Conservation (phyloP, 1,139 yeast species). For the Suhomyces wounanorum region DNA sequence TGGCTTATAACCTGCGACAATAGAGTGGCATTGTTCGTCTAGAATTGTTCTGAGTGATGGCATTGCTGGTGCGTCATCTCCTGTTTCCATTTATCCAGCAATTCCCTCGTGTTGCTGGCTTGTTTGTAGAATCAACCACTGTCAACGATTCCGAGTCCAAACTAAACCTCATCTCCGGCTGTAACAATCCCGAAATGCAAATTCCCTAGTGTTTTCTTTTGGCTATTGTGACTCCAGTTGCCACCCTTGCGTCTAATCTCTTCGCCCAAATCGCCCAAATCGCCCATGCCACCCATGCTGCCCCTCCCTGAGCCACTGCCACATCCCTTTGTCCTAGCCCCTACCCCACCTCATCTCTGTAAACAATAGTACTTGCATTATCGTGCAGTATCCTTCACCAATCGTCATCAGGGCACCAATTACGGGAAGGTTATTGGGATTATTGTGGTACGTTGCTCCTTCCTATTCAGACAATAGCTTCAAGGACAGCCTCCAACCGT, state of each 20-base stretch:
- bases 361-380: background rate
- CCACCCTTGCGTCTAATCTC: background rate
- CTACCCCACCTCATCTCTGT: background rate
- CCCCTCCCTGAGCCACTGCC: background rate
- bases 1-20: background rate
- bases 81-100: too few relatives aligned
- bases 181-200: background rate
- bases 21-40: background rate
- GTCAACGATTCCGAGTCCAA: background rate
- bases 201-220: background rate
- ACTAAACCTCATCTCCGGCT: background rate
- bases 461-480: background rate
- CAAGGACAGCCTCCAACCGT: background rate
- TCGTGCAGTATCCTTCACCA: background rate
- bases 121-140: too few relatives aligned
- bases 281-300: background rate
- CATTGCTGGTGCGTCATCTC: too few relatives aligned
- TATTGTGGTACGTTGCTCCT: background rate
- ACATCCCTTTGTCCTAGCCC: background rate
- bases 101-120: too few relatives aligned
- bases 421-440: background rate
- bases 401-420: background rate
- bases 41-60: too few relatives aligned
- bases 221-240: background rate
- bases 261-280: background rate